Evolutionary conservation across 257 asterid species (phyloP).

Genomic region (Parsonsia alboflavescens): DNA sequence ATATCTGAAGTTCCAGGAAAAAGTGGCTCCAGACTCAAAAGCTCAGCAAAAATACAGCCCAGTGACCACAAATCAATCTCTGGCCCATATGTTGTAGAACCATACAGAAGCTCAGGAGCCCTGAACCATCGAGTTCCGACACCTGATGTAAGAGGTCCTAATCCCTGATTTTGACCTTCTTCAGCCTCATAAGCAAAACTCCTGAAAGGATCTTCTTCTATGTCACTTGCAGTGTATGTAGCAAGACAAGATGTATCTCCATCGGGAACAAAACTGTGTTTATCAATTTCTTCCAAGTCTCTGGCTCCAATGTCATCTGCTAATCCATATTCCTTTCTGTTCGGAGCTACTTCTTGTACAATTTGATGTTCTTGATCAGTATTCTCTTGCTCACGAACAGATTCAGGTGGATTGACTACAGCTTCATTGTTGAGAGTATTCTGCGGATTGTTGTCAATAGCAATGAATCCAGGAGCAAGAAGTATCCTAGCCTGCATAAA

Average conservation of each 20-base stretch:
- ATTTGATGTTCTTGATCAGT: slow-evolving; percentile 19
- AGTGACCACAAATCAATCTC: slow-evolving; percentile 95
- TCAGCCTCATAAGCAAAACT: slow-evolving; percentile 53
- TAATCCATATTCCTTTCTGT: slow-evolving; percentile 27
- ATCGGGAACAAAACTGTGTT: slow-evolving; percentile 55
- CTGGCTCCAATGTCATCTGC: slow-evolving; percentile 29
- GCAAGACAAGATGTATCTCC: slow-evolving; percentile 80
- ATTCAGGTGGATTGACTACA: slow-evolving; percentile 28
- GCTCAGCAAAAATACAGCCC: slow-evolving; percentile 91
- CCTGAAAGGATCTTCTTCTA: slow-evolving; percentile 59
- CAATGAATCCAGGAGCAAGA: slow-evolving; percentile 51
- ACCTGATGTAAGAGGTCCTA: slow-evolving; percentile 77
- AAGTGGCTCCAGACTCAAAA: slow-evolving; percentile 62
- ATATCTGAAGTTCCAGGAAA: slow-evolving; percentile 89
- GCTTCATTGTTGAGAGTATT: slow-evolving; percentile 27
- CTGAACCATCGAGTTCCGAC: slow-evolving; percentile 97
- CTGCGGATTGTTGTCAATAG: slow-evolving; percentile 37
- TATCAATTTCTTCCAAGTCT: slow-evolving; percentile 50
- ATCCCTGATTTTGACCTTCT: slow-evolving; percentile 45
- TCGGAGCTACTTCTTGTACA: slow-evolving; percentile 25
- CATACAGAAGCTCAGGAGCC: slow-evolving; percentile 92
- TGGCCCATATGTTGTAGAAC: slow-evolving; percentile 74
- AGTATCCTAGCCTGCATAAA: slow-evolving; percentile 86
- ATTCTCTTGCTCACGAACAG: slow-evolving; percentile 22
- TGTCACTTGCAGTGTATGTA: slow-evolving; percentile 71